Base-by-base conservation (phyloP, 2,329 filamentous ascomycete genomes). In the Sporothrix humicola region DNA sequence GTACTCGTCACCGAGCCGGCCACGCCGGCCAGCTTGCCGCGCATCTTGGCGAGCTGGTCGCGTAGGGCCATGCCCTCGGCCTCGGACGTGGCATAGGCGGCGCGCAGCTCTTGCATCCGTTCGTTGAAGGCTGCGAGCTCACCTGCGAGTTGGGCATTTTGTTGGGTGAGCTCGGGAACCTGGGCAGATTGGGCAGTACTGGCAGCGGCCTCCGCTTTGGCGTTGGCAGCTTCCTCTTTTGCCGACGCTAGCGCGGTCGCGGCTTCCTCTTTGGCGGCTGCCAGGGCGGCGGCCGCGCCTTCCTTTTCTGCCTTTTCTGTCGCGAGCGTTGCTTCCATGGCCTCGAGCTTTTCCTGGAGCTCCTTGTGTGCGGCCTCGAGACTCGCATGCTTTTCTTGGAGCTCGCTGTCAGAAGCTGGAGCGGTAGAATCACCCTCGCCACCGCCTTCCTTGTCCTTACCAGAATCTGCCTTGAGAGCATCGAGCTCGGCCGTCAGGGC, bases 41-140 rank as follows among this genome's bases (percentile, higher is more conserved):
- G 74, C 58, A 76, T 48, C 59, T 76, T 74, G 31, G 73, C 72
- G 15, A 77, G 48, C 65, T 77, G 73, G 42, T 56, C 56, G 2
- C 69, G 74, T 48, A 77, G 76, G 3, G 66, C 63, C 48, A 65
- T 46, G 9, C 74, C 48, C 13, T 76, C 73, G 1, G 74, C 73
- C 1, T 65, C 72, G 2, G 76, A 69, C 12, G 70, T 54, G 13
- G 69, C 26, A 23, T 50, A 70, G 0, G 74, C 69, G 2, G 75
- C 61, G 2, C 48, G 37, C 37, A 76, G 61, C 46, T 75, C 17
- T 1, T 69, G 42, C 20, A 54, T 10, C n/a, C 56, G 65, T 23
- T 31, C 71, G 2, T 37, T 48, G 3, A 59, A 44, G 5, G 61
- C 20, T 0, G 61, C 61, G 6, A 66, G 42, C 12, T 66, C 61